A percentile compares a stretch with the other conserved stretches of the same genome.
Evolutionary conservation across 2,329 filamentous ascomycete genomes (phyloP).

Genomic region (Cladosporium sp.): DNA sequence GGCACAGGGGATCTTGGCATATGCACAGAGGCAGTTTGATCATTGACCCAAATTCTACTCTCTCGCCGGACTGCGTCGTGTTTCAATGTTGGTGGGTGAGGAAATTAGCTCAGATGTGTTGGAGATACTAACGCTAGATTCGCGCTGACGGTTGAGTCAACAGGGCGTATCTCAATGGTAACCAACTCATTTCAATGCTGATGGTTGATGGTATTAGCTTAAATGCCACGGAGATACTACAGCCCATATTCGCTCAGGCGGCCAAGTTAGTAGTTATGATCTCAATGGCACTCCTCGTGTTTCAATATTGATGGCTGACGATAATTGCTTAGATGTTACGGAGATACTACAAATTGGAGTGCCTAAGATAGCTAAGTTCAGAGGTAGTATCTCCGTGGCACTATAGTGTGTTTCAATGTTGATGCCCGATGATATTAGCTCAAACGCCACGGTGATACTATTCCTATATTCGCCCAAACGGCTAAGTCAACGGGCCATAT

Average conservation of each 20-base stretch:
- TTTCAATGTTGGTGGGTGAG: background rate
- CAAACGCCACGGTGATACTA: background rate
- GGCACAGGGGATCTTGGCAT: background rate
- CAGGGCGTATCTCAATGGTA: background rate
- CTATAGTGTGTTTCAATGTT: background rate
- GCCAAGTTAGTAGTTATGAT: background rate
- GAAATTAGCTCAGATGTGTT: background rate
- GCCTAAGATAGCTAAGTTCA: background rate
- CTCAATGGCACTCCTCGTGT: background rate
- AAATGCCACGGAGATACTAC: background rate
- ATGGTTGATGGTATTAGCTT: background rate
- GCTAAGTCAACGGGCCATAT: background rate
- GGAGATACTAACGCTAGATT: background rate
- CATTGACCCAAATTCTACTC: background rate
- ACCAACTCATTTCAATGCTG: background rate
- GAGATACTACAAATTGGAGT: background rate
- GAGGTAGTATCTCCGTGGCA: background rate
- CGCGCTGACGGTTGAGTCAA: background rate
- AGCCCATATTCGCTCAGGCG: too few species aligned
- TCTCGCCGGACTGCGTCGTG: background rate
- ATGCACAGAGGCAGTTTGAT: background rate
- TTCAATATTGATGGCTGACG: too few species aligned
- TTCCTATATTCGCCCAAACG: background rate
- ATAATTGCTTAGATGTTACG: too few species aligned
- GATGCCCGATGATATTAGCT: background rate